A percentile compares a stretch with the other conserved stretches of the same genome.
Evolutionary conservation across 2,329 filamentous ascomycete genomes (phyloP).

Genomic region (Pseudovirgaria hyperparasitica): DNA sequence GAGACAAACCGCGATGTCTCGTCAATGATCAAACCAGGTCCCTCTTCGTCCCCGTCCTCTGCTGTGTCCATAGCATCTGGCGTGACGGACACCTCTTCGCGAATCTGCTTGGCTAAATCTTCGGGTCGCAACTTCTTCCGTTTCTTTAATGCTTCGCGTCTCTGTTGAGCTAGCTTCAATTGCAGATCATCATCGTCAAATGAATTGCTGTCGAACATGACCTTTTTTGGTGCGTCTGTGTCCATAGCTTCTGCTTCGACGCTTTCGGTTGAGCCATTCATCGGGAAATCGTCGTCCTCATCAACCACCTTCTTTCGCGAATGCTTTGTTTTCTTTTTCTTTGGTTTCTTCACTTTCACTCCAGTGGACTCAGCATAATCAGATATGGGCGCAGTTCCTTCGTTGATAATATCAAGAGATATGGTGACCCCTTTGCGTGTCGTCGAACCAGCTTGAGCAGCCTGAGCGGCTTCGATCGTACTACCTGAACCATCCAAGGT

Average conservation of each 20-base stretch:
- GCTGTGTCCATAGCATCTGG: slow-evolving; percentile 45
- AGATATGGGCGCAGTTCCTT: slow-evolving; percentile 52
- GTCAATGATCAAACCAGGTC: slow-evolving; percentile 73
- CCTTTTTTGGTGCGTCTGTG: slow-evolving; percentile 50
- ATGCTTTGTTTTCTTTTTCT: slow-evolving; percentile 62
- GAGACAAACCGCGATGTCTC: slow-evolving; percentile 93
- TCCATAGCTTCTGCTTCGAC: slow-evolving; percentile 48
- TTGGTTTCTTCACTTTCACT: slow-evolving; percentile 88
- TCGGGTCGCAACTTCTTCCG: slow-evolving; percentile 64
- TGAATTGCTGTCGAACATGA: slow-evolving; percentile 54
- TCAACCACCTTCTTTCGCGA: slow-evolving; percentile 61
- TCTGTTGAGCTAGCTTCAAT: slow-evolving; percentile 69
- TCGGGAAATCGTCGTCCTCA: slow-evolving; percentile 41
- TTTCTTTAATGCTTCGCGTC: slow-evolving; percentile 77
- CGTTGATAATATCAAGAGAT: slow-evolving; percentile 58
- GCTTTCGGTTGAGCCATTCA: slow-evolving; percentile 17
- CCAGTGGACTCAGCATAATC: slow-evolving; percentile 82
- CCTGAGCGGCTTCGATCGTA: slow-evolving; percentile 46
- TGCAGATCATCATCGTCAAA: slow-evolving; percentile 91
- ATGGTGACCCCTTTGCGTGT: slow-evolving; percentile 56
- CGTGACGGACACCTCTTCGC: slow-evolving; percentile 44
- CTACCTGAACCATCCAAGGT: slow-evolving; percentile 71
- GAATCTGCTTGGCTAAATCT: slow-evolving; percentile 71
- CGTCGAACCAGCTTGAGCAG: slow-evolving; percentile 38
- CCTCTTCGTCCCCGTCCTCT: slow-evolving; percentile 39